Evolutionary conservation across 1,139 yeast genomes (phyloP).

Genomic region (Diutina catenulata): DNA sequence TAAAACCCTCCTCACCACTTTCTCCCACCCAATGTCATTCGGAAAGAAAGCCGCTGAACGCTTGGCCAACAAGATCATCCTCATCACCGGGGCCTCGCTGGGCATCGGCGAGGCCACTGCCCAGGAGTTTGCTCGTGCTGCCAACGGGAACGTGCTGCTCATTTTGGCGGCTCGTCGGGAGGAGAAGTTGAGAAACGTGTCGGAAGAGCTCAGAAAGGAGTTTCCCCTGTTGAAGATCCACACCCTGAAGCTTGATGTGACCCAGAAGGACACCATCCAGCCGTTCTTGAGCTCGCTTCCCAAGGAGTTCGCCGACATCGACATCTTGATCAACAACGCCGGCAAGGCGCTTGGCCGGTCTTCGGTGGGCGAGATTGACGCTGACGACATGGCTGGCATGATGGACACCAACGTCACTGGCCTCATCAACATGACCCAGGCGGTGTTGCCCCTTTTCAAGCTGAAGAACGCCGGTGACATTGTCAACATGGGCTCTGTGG

Average conservation of each 20-base stretch:
- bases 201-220: slow-evolving; percentile 7
- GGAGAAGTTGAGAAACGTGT: slow-evolving; percentile 8
- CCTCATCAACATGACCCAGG: slow-evolving; percentile 11
- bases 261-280: slow-evolving; percentile 8
- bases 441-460: slow-evolving; percentile 10
- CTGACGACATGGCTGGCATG: slow-evolving; percentile 10
- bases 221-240: slow-evolving; percentile 8
- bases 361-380: slow-evolving; percentile 9
- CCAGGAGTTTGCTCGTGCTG: slow-evolving; percentile 10
- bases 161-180: slow-evolving; percentile 11
- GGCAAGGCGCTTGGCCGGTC: slow-evolving; percentile 11
- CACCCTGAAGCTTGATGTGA: slow-evolving; percentile 10
- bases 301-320: slow-evolving; percentile 9
- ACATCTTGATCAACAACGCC: slow-evolving; percentile 11
- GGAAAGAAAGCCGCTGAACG: slow-evolving; percentile 7
- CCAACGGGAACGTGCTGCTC: slow-evolving; percentile 10
- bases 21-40: slow-evolving; percentile 1
- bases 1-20: too few relatives aligned
- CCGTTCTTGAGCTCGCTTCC: slow-evolving; percentile 9
- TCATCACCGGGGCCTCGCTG: slow-evolving; percentile 11
- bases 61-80: slow-evolving; percentile 10
- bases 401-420: slow-evolving; percentile 11
- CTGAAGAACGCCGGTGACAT: slow-evolving; percentile 10
- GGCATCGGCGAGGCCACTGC: slow-evolving; percentile 12
- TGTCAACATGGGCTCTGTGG: slow-evolving; percentile 11